phyloP scores from a whole-genome alignment of 768 basidiomycete species.

The Phaffia tasmanica region DNA sequence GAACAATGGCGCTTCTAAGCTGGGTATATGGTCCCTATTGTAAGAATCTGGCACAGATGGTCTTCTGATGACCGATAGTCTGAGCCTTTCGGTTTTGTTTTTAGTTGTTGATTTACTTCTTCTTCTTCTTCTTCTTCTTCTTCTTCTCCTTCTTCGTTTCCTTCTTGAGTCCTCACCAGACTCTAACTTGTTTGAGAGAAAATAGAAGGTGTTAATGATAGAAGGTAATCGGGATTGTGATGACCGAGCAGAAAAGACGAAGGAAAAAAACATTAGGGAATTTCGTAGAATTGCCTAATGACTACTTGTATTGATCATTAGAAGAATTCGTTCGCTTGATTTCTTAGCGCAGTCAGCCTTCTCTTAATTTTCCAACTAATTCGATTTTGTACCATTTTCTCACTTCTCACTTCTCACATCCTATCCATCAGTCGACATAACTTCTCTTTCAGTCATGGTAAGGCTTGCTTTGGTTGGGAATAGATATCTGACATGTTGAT shows the following conservation, averaged over 20 bases:
- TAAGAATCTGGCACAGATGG: no score
- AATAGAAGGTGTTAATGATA: neutral
- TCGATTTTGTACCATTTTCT: conserved; percentile 25
- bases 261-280: neutral
- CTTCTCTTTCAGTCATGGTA: no score
- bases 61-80: no score
- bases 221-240: neutral
- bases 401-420: no score
- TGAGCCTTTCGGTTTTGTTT: no score
- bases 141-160: conserved; percentile 55
- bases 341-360: conserved; percentile 22
- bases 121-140: conserved; percentile 38
- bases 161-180: conserved; percentile 53
- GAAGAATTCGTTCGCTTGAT: conserved; percentile 69
- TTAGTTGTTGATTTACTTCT: neutral
- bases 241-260: neutral
- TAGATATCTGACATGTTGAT: neutral
- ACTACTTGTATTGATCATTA: conserved; percentile 50
- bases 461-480: no score
- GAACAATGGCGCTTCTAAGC: no score
- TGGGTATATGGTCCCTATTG: no score
- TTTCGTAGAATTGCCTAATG: conserved; percentile 16
- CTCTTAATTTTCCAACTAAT: conserved; percentile 8
- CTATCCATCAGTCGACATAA: no score
- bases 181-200: conserved; percentile 48